Base-by-base conservation (phyloP, 1,284 basidiomycete genomes). In the Paramarasmius palmivorus region DNA sequence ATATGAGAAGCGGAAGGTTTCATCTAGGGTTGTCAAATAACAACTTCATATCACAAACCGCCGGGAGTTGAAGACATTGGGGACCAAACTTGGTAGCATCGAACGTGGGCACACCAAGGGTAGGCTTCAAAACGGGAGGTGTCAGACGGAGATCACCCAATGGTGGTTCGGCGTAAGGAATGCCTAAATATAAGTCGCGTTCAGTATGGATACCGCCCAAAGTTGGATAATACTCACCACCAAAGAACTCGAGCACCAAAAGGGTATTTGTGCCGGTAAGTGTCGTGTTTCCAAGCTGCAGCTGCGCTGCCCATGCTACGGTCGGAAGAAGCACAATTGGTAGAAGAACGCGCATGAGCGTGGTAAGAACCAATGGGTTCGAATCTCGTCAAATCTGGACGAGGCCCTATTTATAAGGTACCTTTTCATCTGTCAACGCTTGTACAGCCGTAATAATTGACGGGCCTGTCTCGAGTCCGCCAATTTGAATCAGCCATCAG, bases 201-300 rank as follows among this genome's bases (percentile, higher is more conserved):
- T 20, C 9, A 41, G 40, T 22, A 22, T 19, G n/a, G n/a, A n/a
- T n/a, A n/a, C n/a, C 19, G 23, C 10, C 29, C 14, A 44, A 44
- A n/a, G n/a, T 14, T 22, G 17, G 25, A 3, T 5, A 5, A 15
- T 12, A 45, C 23, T 26, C 29, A 45, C 42, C 42, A 26, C 42
- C 42, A 45, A 26, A 45, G 23, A 45, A 45, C 29, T 45, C 42
- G 22, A 45, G 42, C 8, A 45, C 6, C 20, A 25, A 25, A 25
- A 26, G 42, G 7, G 42, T 45, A 25, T 45, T 25, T 3, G 5
- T 45, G 7, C 42, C 42, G 17, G 26, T 26, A 6, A 45, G 10
- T 12, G 29, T 25, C 12, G 42, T 45, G 26, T 45, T 45, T 45
- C 42, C 42, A 17, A 45, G 42, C 29, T 45, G 42, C 9, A 45